Conservation (phyloP, 306 rosid genomes). For the Malus asiatica region DNA sequence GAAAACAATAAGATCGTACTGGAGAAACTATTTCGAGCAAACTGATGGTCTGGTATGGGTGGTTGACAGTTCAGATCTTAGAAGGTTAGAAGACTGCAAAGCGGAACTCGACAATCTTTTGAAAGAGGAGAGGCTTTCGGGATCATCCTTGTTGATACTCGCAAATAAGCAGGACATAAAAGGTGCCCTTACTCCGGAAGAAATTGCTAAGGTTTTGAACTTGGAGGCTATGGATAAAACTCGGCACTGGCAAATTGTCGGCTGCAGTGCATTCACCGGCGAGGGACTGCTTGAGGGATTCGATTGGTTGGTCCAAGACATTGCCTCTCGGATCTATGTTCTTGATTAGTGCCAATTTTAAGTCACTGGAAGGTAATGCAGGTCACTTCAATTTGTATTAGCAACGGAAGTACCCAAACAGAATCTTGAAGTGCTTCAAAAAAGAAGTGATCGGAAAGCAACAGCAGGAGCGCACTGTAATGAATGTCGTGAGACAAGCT, state of each 20-base stretch:
- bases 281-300: constrained; percentile 67
- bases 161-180: constrained; percentile 81
- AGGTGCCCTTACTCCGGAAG: constrained; percentile 63
- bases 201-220: constrained; percentile 64
- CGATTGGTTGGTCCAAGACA: constrained; percentile 70
- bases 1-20: constrained; percentile 68
- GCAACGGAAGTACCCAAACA: constrained; percentile 4
- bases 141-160: constrained; percentile 60
- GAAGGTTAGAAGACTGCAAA: constrained; percentile 76
- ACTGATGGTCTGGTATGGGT: constrained; percentile 82
- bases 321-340: constrained; percentile 65
- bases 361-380: background rate
- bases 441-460: background rate
- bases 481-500: background rate
- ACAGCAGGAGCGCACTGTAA: background rate
- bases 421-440: background rate
- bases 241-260: constrained; percentile 56
- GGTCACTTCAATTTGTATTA: background rate
- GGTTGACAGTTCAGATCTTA: constrained; percentile 66
- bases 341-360: constrained; percentile 18
- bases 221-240: constrained; percentile 62
- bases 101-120: constrained; percentile 61
- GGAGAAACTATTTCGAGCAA: constrained; percentile 80
- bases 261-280: constrained; percentile 61
- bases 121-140: constrained; percentile 81